Evolutionary conservation across 2,329 filamentous ascomycete species (phyloP).

Genomic region (Mariannaea sp.): DNA sequence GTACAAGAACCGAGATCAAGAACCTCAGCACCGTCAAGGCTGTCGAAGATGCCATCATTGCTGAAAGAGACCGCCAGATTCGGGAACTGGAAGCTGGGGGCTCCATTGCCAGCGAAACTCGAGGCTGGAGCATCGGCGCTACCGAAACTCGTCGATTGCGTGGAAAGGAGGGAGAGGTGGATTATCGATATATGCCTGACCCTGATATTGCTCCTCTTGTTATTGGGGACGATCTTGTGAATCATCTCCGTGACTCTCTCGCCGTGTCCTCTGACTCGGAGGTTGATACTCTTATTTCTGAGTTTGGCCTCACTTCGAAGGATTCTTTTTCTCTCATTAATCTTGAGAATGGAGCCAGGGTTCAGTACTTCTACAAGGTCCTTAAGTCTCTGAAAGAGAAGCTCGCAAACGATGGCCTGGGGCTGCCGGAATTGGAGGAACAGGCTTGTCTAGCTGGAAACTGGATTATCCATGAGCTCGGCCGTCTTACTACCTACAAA

Average conservation of each 20-base stretch:
- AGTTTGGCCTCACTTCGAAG: slow-evolving; percentile 74
- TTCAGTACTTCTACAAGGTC: slow-evolving; percentile 81
- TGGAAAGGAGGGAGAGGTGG: slow-evolving; percentile 95
- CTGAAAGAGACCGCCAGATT: slow-evolving; percentile 90
- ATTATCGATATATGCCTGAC: slow-evolving; percentile 98
- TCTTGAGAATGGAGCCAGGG: slow-evolving; percentile 76
- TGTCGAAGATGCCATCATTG: slow-evolving; percentile 91
- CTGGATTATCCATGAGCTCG: slow-evolving; percentile 77
- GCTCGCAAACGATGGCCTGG: slow-evolving; percentile 29
- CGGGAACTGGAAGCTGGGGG: slow-evolving; percentile 76
- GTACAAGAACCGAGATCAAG: slow-evolving; percentile 95
- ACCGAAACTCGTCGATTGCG: slow-evolving; percentile 80
- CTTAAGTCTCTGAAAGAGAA: slow-evolving; percentile 52
- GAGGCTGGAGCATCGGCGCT: slow-evolving; percentile 87
- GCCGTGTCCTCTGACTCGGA: slow-evolving; percentile 75
- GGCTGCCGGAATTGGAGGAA: slow-evolving; percentile 38
- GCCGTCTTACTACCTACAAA: slow-evolving; percentile 64
- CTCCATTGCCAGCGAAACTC: slow-evolving; percentile 79
- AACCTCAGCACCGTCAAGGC: slow-evolving; percentile 95
- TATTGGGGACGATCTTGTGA: slow-evolving; percentile 72
- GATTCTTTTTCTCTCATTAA: slow-evolving; percentile 82
- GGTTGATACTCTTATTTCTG: slow-evolving; percentile 62
- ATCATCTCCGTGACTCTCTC: slow-evolving; percentile 64
- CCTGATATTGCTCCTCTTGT: slow-evolving; percentile 83
- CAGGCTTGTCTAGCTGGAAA: slow-evolving; percentile 59